Conservation (phyloP, 352 stramenopile genomes). For the Pythium insidiosum region DNA sequence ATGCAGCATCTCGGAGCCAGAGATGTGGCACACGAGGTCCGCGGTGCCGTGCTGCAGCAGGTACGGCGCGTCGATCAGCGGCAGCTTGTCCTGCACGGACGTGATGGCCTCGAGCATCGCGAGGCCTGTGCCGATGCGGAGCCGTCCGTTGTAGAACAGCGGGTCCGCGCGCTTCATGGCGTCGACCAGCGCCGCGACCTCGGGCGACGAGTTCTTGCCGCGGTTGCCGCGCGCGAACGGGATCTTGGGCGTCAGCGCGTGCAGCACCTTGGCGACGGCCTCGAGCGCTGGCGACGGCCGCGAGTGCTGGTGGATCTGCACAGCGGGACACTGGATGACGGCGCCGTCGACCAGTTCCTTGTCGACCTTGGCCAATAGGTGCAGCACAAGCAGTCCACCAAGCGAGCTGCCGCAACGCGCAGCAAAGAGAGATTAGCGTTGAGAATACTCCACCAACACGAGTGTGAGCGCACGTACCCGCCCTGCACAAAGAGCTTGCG, state of each 20-base stretch:
- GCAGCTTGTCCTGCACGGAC: constrained; percentile 43
- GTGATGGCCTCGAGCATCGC: constrained; percentile 58
- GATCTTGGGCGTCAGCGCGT: constrained; percentile 52
- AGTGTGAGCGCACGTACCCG: constrained; percentile 22
- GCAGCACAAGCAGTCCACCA: constrained; percentile 54
- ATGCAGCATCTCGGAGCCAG: constrained; percentile 51
- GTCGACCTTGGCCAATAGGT: constrained; percentile 37
- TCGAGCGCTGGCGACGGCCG: constrained; percentile 38
- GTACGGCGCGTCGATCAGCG: constrained; percentile 62
- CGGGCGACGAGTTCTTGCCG: constrained; percentile 52
- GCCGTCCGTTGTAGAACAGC: constrained; percentile 63
- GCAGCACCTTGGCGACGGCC: constrained; percentile 37
- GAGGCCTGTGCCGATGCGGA: constrained; percentile 65
- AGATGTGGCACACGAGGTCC: constrained; percentile 67
- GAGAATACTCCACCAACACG: neutral
- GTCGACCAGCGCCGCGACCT: constrained; percentile 44
- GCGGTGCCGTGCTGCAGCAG: constrained; percentile 62
- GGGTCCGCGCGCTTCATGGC: constrained; percentile 47
- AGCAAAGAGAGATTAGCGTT: constrained; percentile 7
- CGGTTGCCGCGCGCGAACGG: constrained; percentile 48
- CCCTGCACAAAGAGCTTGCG: constrained; percentile 69
- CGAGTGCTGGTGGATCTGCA: constrained; percentile 56
- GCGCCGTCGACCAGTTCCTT: constrained; percentile 51
- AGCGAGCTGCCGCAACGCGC: constrained; percentile 51
- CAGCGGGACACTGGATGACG: constrained; percentile 59